Evolutionary conservation across 2,329 filamentous ascomycete genomes (phyloP), one percentile per base, ranked within the genome.

Genomic region (Colletotrichum siamense): DNA sequence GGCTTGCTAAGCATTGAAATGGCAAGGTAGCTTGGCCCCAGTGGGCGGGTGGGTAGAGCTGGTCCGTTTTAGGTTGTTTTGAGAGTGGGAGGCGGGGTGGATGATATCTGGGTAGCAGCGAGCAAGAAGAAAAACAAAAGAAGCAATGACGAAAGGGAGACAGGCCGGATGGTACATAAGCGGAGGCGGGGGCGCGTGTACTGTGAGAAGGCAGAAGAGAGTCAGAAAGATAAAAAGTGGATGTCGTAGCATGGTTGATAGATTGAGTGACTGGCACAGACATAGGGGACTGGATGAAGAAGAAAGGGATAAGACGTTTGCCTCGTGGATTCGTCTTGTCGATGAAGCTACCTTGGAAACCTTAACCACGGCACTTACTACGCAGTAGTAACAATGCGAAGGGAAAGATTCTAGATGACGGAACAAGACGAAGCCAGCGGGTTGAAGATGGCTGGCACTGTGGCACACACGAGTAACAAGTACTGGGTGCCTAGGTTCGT

Each of bases 101-200:
- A 49, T 22, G 44, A 26, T 13, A 24, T 24, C 44, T 52, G 44
- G 64, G 64, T 30, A n/a, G 34, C 64, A n/a, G 34, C 24, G 44
- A 49, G 22, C 64, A 49, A 57, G 34, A 61, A 55, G 34, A 63
- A 59, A 64, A 72, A 72, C 52, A 75, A 75, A 75, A 75, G 73
- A 71, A 72, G 67, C 62, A 67, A 62, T 13, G 36, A 55, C 49
- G 28, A 30, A 32, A 68, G 44, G 28, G 32, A 57, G 16, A 39
- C 34, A 16, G n/a, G 18, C 4, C 16, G 30, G 49, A 10, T 39
- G 13, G 44, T 36, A 36, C 34, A 36, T 39, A n/a, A 44, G 39
- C 39, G 39, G 39, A 44, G 39, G 39, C 39, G 18, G 39, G 39
- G 18, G 39, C 18, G 39, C 36, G 63, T 36, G 63, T 36, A 36